Conservation (phyloP, 495 filamentous ascomycete genomes). For the Symbiotaphrina buchneri region DNA sequence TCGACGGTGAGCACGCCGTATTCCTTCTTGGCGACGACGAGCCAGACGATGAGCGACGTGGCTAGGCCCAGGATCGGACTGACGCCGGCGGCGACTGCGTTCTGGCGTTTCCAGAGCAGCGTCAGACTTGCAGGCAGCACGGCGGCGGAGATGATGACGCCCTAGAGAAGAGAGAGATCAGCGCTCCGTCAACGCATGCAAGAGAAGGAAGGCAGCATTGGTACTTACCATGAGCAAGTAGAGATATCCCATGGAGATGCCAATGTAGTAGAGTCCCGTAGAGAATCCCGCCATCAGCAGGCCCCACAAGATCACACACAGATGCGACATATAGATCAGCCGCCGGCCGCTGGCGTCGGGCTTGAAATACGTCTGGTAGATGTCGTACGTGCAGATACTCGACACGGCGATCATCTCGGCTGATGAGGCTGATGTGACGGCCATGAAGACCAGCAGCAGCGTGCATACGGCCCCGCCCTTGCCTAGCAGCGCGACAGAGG, state of each 20-base stretch:
- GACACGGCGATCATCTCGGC: slow-evolving; percentile 72
- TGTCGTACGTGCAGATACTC: slow-evolving; percentile 81
- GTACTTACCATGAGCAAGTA: not conserved
- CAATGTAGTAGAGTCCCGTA: slow-evolving; percentile 47
- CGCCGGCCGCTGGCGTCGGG: slow-evolving; percentile 36
- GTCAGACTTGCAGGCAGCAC: slow-evolving; percentile 69
- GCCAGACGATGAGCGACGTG: slow-evolving; percentile 66
- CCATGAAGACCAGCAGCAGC: slow-evolving; percentile 84
- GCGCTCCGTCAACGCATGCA: too few species aligned
- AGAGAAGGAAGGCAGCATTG: too few species aligned
- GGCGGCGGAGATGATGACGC: slow-evolving; percentile 70
- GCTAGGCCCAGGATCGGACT: slow-evolving; percentile 59
- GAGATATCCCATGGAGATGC: not conserved
- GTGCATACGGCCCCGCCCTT: slow-evolving; percentile 71
- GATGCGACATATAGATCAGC: slow-evolving; percentile 73
- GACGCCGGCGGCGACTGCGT: slow-evolving; percentile 52
- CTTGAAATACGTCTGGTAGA: slow-evolving; percentile 43
- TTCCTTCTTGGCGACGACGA: slow-evolving; percentile 67
- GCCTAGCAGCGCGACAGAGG: slow-evolving; percentile 72
- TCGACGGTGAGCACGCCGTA: slow-evolving; percentile 49
- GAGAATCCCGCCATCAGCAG: slow-evolving; percentile 70
- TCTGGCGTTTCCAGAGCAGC: slow-evolving; percentile 65
- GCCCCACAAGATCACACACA: slow-evolving; percentile 52
- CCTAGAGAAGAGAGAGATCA: slow-evolving; percentile 75
- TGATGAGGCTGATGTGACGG: slow-evolving; percentile 76